phyloP scores from a whole-genome alignment of 1,139 yeast species.

The Lodderomyces margitis region DNA sequence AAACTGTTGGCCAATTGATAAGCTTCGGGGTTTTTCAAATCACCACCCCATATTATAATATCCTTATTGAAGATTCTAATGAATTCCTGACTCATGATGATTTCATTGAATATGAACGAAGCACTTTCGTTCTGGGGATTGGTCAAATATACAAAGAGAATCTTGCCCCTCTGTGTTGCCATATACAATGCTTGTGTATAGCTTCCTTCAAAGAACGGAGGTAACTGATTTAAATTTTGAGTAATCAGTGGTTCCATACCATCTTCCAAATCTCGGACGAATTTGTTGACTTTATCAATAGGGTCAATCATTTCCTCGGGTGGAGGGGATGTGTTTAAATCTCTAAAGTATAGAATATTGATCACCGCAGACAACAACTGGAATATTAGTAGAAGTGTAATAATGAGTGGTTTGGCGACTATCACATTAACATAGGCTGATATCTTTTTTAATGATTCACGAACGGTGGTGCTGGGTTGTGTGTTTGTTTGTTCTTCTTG shows the following conservation, averaged over 20 bases:
- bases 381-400: constrained; percentile 24
- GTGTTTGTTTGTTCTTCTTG: not conserved
- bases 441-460: not conserved
- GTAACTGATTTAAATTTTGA: constrained; percentile 24
- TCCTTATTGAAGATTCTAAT: constrained; percentile 51
- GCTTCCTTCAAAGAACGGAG: constrained; percentile 67
- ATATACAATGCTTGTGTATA: constrained; percentile 70
- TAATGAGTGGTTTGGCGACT: constrained; percentile 30
- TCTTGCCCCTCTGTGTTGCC: constrained; percentile 66
- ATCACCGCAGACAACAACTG: constrained; percentile 25
- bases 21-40: constrained; percentile 75
- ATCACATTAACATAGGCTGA: constrained; percentile 20
- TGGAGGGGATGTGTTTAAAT: constrained; percentile 9
- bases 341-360: constrained; percentile 29
- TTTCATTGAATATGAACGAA: constrained; percentile 50
- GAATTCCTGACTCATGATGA: constrained; percentile 55
- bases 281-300: constrained; percentile 33
- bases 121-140: constrained; percentile 71
- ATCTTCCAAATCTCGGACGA: constrained; percentile 37
- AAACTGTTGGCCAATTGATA: constrained; percentile 79
- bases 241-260: constrained; percentile 21
- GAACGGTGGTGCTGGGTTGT: not conserved
- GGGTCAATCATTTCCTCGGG: constrained; percentile 23
- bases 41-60: constrained; percentile 84
- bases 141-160: constrained; percentile 71